Percentiles rank a stretch among this genome's conserved stretches.
These are phyloP conservation scores for Backusella westeae DNA, from an alignment of 192 early-diverging fungal species.

Conservation along the genomic window DNA sequence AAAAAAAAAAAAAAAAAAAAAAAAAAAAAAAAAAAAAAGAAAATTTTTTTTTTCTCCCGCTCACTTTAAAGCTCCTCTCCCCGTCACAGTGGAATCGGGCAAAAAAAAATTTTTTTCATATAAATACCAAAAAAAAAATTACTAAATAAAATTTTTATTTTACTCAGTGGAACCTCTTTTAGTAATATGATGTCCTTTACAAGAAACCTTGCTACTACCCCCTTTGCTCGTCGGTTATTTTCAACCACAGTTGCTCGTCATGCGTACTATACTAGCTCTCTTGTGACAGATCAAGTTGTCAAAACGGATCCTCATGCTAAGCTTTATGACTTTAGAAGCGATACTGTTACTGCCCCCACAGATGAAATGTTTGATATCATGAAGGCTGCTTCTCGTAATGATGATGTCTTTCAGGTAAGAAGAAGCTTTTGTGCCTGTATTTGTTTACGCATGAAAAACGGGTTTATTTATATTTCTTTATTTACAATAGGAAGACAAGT, in stretches of 20 bases:
- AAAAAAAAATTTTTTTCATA: slow-evolving; percentile 6
- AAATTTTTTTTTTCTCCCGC: background rate
- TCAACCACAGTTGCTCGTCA: slow-evolving; percentile 20
- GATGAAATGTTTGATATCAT: slow-evolving; percentile 63
- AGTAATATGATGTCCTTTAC: slow-evolving; percentile 27
- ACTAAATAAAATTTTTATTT: slow-evolving; percentile 6
- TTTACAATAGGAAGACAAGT: slow-evolving; percentile 68
- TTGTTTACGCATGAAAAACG: background rate
- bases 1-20: too few relatives aligned
- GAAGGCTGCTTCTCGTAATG: slow-evolving; percentile 50
- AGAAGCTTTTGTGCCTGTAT: background rate
- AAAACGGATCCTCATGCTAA: background rate
- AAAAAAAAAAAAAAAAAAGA: too few relatives aligned
- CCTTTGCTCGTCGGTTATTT: slow-evolving; percentile 17
- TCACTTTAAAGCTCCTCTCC: background rate
- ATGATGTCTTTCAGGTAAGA: slow-evolving; percentile 57
- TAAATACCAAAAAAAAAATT: background rate
- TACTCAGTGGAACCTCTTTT: slow-evolving; percentile 17
- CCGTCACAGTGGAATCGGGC: background rate
- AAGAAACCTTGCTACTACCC: slow-evolving; percentile 13
- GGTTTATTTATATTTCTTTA: background rate
- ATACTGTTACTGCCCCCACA: slow-evolving; percentile 58
- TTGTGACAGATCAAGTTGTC: slow-evolving; percentile 4
- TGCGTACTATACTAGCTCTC: slow-evolving; percentile 16
- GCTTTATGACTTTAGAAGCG: slow-evolving; percentile 45